These are phyloP conservation scores for Wallemia ichthyophaga DNA, from an alignment of 1,284 basidiomycete genomes.

Conservation along the genomic window DNA sequence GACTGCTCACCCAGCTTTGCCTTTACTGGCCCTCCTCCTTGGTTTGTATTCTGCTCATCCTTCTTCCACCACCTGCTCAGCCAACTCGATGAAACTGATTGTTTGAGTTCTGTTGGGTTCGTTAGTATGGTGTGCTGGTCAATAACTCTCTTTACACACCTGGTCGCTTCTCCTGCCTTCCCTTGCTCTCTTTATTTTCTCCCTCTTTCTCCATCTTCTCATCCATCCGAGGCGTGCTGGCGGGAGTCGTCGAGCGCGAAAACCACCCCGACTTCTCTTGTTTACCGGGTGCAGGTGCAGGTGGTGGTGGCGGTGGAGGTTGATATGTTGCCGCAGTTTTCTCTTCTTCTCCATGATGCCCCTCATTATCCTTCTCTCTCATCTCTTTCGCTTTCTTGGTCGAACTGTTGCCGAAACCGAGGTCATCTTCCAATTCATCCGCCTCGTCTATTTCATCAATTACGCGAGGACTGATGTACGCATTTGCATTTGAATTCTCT, in stretches of 20 bases:
- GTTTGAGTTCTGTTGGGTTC: slow-evolving; percentile 8
- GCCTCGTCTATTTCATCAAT: slow-evolving; percentile 17
- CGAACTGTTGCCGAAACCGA: slow-evolving; percentile 58
- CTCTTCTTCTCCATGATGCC: slow-evolving; percentile 8
- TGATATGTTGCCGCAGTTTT: background rate
- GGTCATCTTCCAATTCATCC: slow-evolving; percentile 44
- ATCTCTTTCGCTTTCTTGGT: slow-evolving; percentile 17
- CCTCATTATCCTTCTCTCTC: slow-evolving; percentile 3
- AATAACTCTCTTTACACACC: background rate
- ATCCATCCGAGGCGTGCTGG: slow-evolving; percentile 7
- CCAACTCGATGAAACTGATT: slow-evolving; percentile 26
- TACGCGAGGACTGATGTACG: slow-evolving; percentile 5
- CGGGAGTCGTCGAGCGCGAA: background rate
- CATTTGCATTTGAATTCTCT: slow-evolving; percentile 9
- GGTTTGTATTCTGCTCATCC: slow-evolving; percentile 18
- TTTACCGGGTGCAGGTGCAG: background rate
- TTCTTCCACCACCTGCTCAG: slow-evolving; percentile 43
- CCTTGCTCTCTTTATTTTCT: slow-evolving; percentile 12
- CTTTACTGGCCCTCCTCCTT: slow-evolving; percentile 28
- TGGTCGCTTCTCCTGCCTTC: slow-evolving; percentile 8
- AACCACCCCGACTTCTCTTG: slow-evolving; percentile 4
- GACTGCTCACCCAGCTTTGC: slow-evolving; percentile 82
- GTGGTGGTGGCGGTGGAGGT: background rate
- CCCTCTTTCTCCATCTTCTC: slow-evolving; percentile 10
- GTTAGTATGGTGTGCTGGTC: background rate